Evolutionary conservation across 306 rosid species (phyloP), one percentile per base, ranked within the genome.

Genomic region (Prunus mira): DNA sequence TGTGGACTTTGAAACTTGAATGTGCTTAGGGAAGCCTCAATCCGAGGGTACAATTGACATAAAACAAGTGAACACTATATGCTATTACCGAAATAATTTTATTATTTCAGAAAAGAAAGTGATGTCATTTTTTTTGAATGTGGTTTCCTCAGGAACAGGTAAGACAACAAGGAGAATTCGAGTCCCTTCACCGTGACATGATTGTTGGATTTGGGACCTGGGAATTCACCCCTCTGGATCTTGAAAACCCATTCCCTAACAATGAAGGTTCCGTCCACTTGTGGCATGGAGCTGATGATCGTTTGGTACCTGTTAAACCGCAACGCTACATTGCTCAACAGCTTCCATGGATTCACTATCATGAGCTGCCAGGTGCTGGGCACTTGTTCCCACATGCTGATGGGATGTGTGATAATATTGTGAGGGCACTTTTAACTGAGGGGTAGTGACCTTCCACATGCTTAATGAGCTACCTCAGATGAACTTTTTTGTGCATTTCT

Each of bases 231-330:
- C 98, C 97, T 52, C 9, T 89, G 10, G 86, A 88, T 69, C 85
- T 92, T 76, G 88, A 82, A 84, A 94, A 90, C 58, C 98, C 97
- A 20, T 94, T 90, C 78, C 92, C 88, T 34, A 82, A 64, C 50
- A 86, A 82, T 25, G 96, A 90, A 81, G 94, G 88, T 56, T 85
- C 89, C 1, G 90, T 91, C 60, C 97, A 94, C 82, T 25, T 94
- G 74, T 94, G 97, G 97, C 98, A 94, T 0, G 98, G 98, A 60
- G 96, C 87, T 22, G 91, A 94, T 0, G 98, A 94, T 84, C 0
- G 18, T 65, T 1, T 91, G 24, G 95, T 87, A 56, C 93, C 92
- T 24, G 91, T 81, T 63, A 78, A 71, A 8, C 65, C 83, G 61
- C 91, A 90, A 64, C 84, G 92, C 49, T 76, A 86, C 84, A 89